Base-by-base conservation (phyloP, 495 filamentous ascomycete species). In the Jackrogersella minutella region DNA sequence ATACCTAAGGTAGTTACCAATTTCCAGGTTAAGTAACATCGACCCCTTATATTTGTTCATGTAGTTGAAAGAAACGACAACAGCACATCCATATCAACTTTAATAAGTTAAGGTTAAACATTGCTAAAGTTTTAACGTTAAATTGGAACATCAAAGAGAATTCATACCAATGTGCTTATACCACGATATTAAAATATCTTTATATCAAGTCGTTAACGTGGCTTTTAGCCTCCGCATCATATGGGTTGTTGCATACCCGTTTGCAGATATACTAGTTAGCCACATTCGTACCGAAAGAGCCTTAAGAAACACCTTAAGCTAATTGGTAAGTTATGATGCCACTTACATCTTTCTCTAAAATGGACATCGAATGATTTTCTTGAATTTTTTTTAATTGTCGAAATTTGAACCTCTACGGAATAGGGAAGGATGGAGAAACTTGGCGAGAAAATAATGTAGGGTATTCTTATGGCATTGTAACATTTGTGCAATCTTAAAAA, bases 251-350 rank as follows among this genome's bases (percentile, higher is more conserved):
- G n/a, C 11, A 21, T 8, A 34, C 26, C 26, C 28, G 46, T 33
- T 50, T 33, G 26, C 7, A 10, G 28, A 22, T 49, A 21, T 30
- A 51, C 34, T 11, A 36, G 28, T 17, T 5, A 52, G 49, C 49
- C 49, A 52, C 49, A 52, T 2, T 16, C 17, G 16, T 22, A 14
- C 14, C 2, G 22, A 16, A 44, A 3, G 26, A 5, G 16, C 9
- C n/a, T 8, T 26, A 26, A 13, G 5, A 60, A 50, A 34, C 49
- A 17, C 31, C 34, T 39, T 31, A 22, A 61, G 40, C 50, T 55
- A 37, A 59, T 66, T 67, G 58, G 59, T 10, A 47, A 49, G 31
- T 63, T 47, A 68, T 64, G 59, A 68, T 59, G 65, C 65, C 59
- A 68, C 59, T 63, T 30, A 43, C 52, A 58, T 44, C 34, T 54